Percentiles rank a stretch among this genome's conserved stretches.
These are phyloP conservation scores for Coleophoma cylindrospora DNA, from an alignment of 2,329 filamentous ascomycete genomes.

Conservation along the genomic window DNA sequence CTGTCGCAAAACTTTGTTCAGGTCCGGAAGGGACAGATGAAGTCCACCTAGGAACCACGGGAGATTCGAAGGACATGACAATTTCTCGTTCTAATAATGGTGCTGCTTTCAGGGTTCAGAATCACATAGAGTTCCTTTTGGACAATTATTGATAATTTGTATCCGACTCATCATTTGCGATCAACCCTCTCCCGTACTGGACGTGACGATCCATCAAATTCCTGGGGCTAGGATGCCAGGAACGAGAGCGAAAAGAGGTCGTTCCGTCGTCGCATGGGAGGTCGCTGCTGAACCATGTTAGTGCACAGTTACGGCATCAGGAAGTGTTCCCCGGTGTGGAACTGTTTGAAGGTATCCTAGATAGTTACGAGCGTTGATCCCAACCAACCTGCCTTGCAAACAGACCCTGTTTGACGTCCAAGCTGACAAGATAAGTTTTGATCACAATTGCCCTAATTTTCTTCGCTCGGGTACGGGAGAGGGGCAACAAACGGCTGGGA, in stretches of 20 bases:
- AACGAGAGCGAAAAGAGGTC: conserved; percentile 6
- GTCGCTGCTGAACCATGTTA: not conserved
- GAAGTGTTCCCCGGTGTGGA: conserved; percentile 15
- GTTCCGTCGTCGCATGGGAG: conserved; percentile 8
- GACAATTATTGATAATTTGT: too few species aligned
- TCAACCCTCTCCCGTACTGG: not conserved
- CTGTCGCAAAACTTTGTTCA: not conserved
- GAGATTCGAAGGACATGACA: not conserved
- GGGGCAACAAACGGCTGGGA: not conserved
- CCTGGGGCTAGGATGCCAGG: conserved; percentile 12
- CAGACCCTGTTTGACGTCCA: not conserved
- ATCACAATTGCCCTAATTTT: not conserved
- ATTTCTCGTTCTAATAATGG: not conserved
- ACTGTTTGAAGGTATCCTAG: conserved; percentile 6
- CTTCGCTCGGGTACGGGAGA: not conserved
- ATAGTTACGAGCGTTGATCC: not conserved
- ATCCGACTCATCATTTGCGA: conserved; percentile 1
- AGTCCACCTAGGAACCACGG: not conserved
- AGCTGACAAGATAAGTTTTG: not conserved
- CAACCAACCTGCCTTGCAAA: conserved; percentile 1
- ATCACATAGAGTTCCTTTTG: too few species aligned
- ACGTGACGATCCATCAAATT: conserved; percentile 4
- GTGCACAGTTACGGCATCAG: conserved; percentile 1
- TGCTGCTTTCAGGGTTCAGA: not conserved
- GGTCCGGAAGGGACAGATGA: not conserved